Percentiles rank a stretch among this genome's conserved stretches.
Evolutionary conservation across 495 filamentous ascomycete genomes (phyloP).

Genomic region (Aspergillus ellipticus): DNA sequence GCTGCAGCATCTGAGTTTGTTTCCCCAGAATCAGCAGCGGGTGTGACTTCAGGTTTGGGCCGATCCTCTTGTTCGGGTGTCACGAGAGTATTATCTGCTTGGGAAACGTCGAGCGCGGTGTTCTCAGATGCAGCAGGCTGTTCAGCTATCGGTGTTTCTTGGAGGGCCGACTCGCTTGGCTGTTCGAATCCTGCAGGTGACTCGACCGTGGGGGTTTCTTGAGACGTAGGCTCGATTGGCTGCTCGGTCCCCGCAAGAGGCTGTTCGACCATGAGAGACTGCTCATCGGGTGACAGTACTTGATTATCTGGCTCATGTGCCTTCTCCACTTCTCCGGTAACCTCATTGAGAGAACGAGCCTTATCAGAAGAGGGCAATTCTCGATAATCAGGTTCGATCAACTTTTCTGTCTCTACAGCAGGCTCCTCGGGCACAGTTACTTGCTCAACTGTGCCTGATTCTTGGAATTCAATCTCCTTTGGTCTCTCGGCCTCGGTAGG

Average conservation of each 20-base stretch:
- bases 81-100: neutral
- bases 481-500: neutral
- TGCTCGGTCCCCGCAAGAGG: neutral
- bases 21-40: conserved; percentile 12
- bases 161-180: neutral
- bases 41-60: conserved; percentile 1
- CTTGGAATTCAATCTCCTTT: neutral
- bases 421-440: neutral
- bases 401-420: neutral
- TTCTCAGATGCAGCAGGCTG: neutral
- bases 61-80: neutral
- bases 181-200: neutral
- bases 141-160: neutral
- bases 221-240: neutral
- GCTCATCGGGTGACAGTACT: neutral
- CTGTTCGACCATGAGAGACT: neutral
- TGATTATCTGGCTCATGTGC: neutral
- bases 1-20: conserved; percentile 9
- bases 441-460: neutral
- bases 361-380: neutral
- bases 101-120: neutral
- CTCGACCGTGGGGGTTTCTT: neutral
- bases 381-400: neutral
- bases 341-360: neutral
- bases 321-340: neutral